Evolutionary conservation across 768 basidiomycete species (phyloP).

Genomic region (Rubroboletus pulcherrimus): DNA sequence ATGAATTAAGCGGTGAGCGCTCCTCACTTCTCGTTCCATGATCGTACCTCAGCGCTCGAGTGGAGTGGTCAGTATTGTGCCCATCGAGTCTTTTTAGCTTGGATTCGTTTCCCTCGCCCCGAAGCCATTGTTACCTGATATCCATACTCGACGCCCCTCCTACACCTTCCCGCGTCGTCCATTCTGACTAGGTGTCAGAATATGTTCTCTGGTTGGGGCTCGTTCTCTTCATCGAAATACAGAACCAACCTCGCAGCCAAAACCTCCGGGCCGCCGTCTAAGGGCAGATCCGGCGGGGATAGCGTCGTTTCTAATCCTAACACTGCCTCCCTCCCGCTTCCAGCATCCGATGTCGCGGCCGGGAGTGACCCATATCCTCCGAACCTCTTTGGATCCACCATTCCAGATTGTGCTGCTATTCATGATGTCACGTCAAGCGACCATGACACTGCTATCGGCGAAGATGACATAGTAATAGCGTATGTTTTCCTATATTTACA

Average conservation of each 20-base stretch:
- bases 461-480: slow-evolving; percentile 17
- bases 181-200: background rate
- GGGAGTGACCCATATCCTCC: background rate
- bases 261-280: background rate
- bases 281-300: background rate
- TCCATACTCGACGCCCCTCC: too few species aligned
- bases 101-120: background rate
- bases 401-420: background rate
- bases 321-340: background rate
- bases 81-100: background rate
- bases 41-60: background rate
- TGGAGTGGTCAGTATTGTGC: background rate
- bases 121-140: background rate
- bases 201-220: background rate
- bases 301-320: background rate
- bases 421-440: background rate
- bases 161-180: background rate
- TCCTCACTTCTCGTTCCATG: background rate
- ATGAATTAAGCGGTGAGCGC: background rate
- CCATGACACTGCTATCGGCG: background rate
- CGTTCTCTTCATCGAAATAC: background rate
- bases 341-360: background rate
- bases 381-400: background rate
- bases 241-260: background rate
- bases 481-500: background rate